A percentile compares a stretch with the other conserved stretches of the same genome.
These are phyloP conservation scores for Chamaecrista fasciculata DNA, from an alignment of 306 rosid species.

Conservation along the genomic window DNA sequence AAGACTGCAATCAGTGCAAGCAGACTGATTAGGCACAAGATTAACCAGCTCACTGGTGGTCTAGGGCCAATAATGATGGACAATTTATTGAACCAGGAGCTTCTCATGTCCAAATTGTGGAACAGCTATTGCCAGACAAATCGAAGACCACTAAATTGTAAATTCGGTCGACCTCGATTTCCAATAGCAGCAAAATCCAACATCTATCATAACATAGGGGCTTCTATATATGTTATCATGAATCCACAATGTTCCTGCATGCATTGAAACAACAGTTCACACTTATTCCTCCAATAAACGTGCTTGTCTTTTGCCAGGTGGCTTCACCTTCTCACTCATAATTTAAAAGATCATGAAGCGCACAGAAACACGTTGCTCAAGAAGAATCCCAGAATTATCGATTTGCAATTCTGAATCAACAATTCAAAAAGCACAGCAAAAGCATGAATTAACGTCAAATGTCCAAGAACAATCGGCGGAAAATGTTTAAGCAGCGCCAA, in stretches of 20 bases:
- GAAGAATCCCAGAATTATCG: neutral
- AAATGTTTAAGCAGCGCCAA: slow-evolving; percentile 29
- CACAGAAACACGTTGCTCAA: slow-evolving; percentile 19
- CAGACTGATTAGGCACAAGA: slow-evolving; percentile 58
- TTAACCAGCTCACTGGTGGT: slow-evolving; percentile 75
- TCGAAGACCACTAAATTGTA: slow-evolving; percentile 37
- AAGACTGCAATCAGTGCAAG: slow-evolving; percentile 73
- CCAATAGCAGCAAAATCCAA: slow-evolving; percentile 43
- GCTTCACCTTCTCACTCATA: slow-evolving; percentile 29
- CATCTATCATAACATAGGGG: slow-evolving; percentile 40
- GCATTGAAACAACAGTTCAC: slow-evolving; percentile 49
- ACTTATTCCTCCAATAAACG: slow-evolving; percentile 33
- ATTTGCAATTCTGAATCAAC: slow-evolving; percentile 30
- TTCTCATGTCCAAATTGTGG: slow-evolving; percentile 77
- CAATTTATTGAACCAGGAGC: slow-evolving; percentile 74
- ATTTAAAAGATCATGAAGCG: neutral
- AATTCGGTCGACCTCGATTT: slow-evolving; percentile 45
- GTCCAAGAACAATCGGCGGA: neutral
- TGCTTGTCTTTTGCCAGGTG: slow-evolving; percentile 13
- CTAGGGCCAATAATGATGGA: slow-evolving; percentile 60
- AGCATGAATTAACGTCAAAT: neutral
- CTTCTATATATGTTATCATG: slow-evolving; percentile 33
- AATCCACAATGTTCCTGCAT: slow-evolving; percentile 37
- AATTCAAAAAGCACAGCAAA: slow-evolving; percentile 12
- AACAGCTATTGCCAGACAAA: slow-evolving; percentile 28